These are phyloP conservation scores for Phyllosticta capitalensis DNA, from an alignment of 2,329 filamentous ascomycete genomes.

Conservation along the genomic window DNA sequence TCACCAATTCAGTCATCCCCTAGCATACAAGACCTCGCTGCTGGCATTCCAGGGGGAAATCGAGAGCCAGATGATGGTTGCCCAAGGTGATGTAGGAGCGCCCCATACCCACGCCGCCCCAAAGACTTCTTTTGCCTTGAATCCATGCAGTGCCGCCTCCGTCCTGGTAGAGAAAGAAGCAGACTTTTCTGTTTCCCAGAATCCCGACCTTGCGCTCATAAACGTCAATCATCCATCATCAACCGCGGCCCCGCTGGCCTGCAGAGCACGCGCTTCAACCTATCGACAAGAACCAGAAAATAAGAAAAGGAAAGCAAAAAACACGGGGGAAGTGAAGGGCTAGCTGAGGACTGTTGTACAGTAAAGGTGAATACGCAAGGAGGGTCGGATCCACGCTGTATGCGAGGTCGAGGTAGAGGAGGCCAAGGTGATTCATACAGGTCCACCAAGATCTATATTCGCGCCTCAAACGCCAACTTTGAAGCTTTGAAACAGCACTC, in stretches of 20 bases:
- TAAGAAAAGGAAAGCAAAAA: not conserved
- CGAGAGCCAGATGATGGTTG: not conserved
- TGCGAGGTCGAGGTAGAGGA: not conserved
- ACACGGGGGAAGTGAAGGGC: not conserved
- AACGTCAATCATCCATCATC: conserved; percentile 15
- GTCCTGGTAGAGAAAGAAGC: not conserved
- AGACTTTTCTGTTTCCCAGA: not conserved
- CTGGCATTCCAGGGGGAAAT: not conserved
- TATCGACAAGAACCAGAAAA: conserved; percentile 15
- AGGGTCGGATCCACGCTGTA: not conserved
- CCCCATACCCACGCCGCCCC: not conserved
- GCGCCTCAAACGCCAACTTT: not conserved
- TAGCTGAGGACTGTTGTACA: conserved; percentile 2
- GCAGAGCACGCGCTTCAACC: conserved; percentile 16
- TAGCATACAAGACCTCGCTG: not conserved
- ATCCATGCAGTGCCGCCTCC: not conserved
- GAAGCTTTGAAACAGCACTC: no score
- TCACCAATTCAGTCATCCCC: not conserved
- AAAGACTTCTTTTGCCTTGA: not conserved
- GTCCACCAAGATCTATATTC: not conserved
- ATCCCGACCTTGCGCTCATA: conserved; percentile 12
- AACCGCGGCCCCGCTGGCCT: conserved; percentile 6
- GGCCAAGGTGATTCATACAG: not conserved
- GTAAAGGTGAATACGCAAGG: not conserved
- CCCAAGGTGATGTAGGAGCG: not conserved